phyloP scores from a whole-genome alignment of 495 filamentous ascomycete genomes.

The Podospora pseudocomata region DNA sequence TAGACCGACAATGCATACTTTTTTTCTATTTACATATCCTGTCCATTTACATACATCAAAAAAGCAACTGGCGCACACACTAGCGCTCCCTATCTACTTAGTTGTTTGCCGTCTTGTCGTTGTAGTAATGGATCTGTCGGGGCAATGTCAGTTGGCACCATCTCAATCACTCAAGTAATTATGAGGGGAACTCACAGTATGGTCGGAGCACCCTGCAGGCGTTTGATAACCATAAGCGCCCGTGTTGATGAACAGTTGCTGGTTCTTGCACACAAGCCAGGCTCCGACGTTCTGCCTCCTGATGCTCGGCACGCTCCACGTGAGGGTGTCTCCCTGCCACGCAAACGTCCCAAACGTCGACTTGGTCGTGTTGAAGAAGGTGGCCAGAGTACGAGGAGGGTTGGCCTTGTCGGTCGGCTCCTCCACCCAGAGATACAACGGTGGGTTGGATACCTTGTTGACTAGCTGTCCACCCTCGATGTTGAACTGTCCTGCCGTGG shows the following conservation, averaged over 20 bases:
- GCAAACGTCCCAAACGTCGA: conserved; percentile 57
- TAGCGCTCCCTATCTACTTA: conserved; percentile 2
- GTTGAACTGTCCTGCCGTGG: conserved; percentile 59
- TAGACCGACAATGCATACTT: neutral
- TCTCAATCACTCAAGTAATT: neutral
- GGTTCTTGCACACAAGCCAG: conserved; percentile 55
- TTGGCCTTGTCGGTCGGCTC: conserved; percentile 46
- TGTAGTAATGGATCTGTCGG: conserved; percentile 33
- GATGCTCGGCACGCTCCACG: conserved; percentile 49
- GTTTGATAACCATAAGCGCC: conserved; percentile 58
- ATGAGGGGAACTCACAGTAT: conserved; percentile 47
- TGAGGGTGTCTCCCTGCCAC: conserved; percentile 55
- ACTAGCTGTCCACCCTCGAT: conserved; percentile 56
- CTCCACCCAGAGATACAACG: conserved; percentile 46
- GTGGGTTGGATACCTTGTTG: conserved; percentile 43
- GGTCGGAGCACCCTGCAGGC: conserved; percentile 54
- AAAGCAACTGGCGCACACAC: neutral
- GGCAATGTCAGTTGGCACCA: neutral
- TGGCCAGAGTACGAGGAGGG: conserved; percentile 43
- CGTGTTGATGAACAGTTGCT: conserved; percentile 56
- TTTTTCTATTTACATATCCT: neutral
- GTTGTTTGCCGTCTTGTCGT: conserved; percentile 36
- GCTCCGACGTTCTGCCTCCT: conserved; percentile 53
- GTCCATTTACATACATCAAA: conserved; percentile 3
- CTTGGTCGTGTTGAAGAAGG: conserved; percentile 49